These are phyloP conservation scores for Spinellus fusiger DNA, from an alignment of 192 early-diverging fungal species.

Conservation along the genomic window DNA sequence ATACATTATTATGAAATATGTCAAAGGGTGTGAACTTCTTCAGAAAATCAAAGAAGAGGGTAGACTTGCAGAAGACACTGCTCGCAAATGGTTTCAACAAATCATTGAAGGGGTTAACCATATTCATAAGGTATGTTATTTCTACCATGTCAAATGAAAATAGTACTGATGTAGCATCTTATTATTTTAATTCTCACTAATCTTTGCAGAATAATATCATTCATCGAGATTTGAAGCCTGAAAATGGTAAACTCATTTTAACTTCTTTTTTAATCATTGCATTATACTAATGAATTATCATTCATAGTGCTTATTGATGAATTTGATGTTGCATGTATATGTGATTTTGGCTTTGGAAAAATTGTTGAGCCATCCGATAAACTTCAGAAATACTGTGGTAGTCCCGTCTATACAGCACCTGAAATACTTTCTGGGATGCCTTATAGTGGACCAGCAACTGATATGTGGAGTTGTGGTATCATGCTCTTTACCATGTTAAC, in stretches of 20 bases:
- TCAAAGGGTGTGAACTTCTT: slow-evolving; percentile 54
- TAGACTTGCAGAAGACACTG: slow-evolving; percentile 38
- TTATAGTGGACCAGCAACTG: slow-evolving; percentile 54
- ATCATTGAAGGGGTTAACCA: slow-evolving; percentile 49
- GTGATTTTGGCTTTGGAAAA: slow-evolving; percentile 86
- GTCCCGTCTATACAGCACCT: slow-evolving; percentile 61
- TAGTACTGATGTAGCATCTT: too few species aligned
- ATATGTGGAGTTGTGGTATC: slow-evolving; percentile 67
- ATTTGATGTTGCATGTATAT: slow-evolving; percentile 68
- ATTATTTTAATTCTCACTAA: too few species aligned
- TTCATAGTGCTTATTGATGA: slow-evolving; percentile 37
- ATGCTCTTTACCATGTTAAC: slow-evolving; percentile 66
- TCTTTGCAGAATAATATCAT: slow-evolving; percentile 5
- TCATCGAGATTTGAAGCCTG: slow-evolving; percentile 93
- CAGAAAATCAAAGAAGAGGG: slow-evolving; percentile 48
- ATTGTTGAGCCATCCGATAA: slow-evolving; percentile 27
- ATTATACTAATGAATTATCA: too few species aligned
- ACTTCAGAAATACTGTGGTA: slow-evolving; percentile 59
- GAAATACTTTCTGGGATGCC: slow-evolving; percentile 55
- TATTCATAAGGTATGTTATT: slow-evolving; percentile 42
- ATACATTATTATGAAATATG: slow-evolving; percentile 55
- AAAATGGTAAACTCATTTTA: slow-evolving; percentile 35
- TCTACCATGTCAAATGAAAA: too few species aligned
- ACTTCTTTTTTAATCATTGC: background rate
- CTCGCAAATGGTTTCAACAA: slow-evolving; percentile 44